Base-by-base conservation (phyloP, 1,284 basidiomycete species). In the Anthracocystis walkeri region DNA sequence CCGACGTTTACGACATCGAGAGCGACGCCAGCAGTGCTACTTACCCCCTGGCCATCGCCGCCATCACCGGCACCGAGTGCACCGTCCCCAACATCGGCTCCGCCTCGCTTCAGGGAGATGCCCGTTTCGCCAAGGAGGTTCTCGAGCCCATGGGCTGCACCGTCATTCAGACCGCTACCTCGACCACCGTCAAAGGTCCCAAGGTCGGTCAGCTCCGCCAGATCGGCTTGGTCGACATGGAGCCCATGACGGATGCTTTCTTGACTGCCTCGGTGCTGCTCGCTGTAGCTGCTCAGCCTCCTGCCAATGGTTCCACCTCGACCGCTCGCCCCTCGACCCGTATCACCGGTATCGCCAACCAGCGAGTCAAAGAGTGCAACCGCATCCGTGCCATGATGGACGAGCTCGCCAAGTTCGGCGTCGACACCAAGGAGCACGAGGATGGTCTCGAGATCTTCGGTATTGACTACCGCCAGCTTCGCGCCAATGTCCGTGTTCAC, bases 231-330 rank as follows among this genome's bases (percentile, higher is more conserved):
- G 90, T 98, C 25, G 95, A 99, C 85, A 99, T 99, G 97, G 95
- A 97, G 87, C 91, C 92, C n/a, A 99, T 99, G 96, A 99, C 97
- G 11, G 96, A 99, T 85, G 96, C 95, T 7, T 99, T 99, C 88
- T 89, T 99, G 86, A 98, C 95, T 0, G 96, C 96, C 1, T 92
- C 90, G 8, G 94, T 92, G 2, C 87, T 99, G 18, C 94, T 94
- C 54, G 95, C 96, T 59, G 92, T 90, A 87, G 51, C 87, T 20
- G 55, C 66, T 38, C 68, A 67, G 58, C 88, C 14, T 75, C 87
- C 8, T 58, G 84, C 31, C 81, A 85, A 74, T 79, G 86, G 55
- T 62, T 82, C 50, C 38, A 75, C 61, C 58, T 72, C 68, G n/a
- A 71, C 65, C 14, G 67, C 72, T 27, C 58, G 75, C 21, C 69